These are phyloP conservation scores for Pichia cephalocereana DNA, from an alignment of 805 yeast genomes.

Conservation along the genomic window DNA sequence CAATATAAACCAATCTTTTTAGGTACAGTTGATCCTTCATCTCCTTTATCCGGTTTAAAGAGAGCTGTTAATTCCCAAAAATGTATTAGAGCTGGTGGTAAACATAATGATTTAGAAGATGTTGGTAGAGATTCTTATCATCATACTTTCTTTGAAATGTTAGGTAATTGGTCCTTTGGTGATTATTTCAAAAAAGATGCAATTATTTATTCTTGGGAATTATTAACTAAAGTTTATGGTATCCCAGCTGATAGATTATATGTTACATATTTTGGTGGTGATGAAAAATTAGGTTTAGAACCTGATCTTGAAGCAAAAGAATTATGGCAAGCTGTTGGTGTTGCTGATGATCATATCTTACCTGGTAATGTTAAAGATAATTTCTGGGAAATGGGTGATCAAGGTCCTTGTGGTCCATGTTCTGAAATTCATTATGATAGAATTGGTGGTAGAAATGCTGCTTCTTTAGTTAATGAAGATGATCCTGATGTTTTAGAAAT, in stretches of 20 bases:
- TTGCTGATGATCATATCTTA: conserved; percentile 81
- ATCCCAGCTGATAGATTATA: conserved; percentile 72
- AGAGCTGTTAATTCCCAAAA: conserved; percentile 95
- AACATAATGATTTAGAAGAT: conserved; percentile 95
- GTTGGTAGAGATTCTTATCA: conserved; percentile 98
- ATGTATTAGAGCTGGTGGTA: conserved; percentile 99
- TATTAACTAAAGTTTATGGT: conserved; percentile 78
- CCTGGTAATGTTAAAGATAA: conserved; percentile 89
- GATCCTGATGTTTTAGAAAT: conserved; percentile 97
- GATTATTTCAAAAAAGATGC: conserved; percentile 97
- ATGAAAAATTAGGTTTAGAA: conserved; percentile 65
- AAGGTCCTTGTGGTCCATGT: conserved; percentile 99
- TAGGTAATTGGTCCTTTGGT: conserved; percentile 99
- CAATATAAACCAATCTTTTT: conserved; percentile 96
- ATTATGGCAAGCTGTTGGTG: conserved; percentile 82
- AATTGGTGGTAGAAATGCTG: conserved; percentile 96
- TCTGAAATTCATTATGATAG: conserved; percentile 96
- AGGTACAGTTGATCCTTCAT: conserved; percentile 94
- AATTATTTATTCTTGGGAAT: conserved; percentile 80
- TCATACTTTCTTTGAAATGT: conserved; percentile 98
- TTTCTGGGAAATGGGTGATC: conserved; percentile 99
- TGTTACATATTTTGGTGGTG: conserved; percentile 97
- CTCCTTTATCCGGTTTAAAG: conserved; percentile 74
- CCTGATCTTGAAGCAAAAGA: conserved; percentile 92
- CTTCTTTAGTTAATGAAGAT: conserved; percentile 84